Evolutionary conservation across 257 asterid species (phyloP).

Genomic region (Marsdenia floribunda): DNA sequence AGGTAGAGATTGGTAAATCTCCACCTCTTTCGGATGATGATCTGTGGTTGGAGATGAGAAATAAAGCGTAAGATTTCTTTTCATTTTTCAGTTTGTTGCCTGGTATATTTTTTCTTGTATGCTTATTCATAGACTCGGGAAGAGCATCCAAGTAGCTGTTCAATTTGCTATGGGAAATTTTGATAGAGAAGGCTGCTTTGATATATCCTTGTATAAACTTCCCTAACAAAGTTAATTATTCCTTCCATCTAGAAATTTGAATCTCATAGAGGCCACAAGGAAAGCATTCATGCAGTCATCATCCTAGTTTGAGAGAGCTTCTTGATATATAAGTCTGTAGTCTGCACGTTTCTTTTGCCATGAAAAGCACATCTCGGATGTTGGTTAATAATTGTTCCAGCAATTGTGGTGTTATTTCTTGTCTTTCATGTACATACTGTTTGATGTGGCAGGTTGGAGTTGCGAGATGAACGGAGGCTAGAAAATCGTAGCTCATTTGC

Average conservation of each 20-base stretch:
- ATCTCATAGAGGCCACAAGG: neutral
- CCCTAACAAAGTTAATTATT: neutral
- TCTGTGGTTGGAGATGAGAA: constrained; percentile 66
- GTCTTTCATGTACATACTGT: neutral
- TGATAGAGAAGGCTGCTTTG: neutral
- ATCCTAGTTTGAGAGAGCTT: neutral
- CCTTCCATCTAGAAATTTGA: neutral
- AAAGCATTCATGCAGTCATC: neutral
- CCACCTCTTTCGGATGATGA: constrained; percentile 91
- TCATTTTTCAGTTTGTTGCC: neutral
- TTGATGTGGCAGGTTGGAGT: constrained; percentile 55
- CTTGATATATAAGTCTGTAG: neutral
- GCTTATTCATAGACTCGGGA: neutral
- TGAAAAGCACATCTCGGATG: neutral
- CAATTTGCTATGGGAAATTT: neutral
- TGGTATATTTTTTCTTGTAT: neutral
- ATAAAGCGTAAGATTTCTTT: constrained; percentile 64
- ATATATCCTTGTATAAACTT: neutral
- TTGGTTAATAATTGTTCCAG: neutral
- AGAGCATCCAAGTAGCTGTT: neutral
- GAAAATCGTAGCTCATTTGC: constrained; percentile 93
- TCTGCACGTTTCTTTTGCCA: neutral
- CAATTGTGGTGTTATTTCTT: constrained; percentile 4
- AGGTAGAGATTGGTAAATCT: constrained; percentile 95
- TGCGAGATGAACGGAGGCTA: constrained; percentile 83